Conservation (phyloP, 2,329 filamentous ascomycete species). For the Capronia epimyces region DNA sequence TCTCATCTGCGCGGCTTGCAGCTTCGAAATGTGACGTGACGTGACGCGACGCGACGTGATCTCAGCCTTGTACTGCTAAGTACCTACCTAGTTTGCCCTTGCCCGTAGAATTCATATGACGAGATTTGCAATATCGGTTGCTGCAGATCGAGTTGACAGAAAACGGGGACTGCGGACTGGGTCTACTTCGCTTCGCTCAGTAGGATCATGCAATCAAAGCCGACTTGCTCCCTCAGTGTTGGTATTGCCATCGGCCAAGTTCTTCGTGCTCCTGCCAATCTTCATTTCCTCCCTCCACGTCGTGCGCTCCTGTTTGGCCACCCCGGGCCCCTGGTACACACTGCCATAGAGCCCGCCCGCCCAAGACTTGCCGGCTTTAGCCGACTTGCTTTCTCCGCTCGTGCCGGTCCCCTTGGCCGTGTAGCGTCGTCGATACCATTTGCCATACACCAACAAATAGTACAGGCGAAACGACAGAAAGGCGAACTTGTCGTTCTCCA, state of each 20-base stretch:
- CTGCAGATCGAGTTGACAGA: too few species aligned
- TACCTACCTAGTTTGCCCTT: too few species aligned
- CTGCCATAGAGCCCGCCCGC: conserved; percentile 55
- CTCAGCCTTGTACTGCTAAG: too few species aligned
- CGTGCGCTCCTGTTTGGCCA: conserved; percentile 47
- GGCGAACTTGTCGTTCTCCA: conserved; percentile 59
- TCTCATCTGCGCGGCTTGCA: too few species aligned
- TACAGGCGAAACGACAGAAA: conserved; percentile 58
- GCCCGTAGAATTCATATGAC: too few species aligned
- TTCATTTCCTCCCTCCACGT: conserved; percentile 49
- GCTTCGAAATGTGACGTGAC: too few species aligned
- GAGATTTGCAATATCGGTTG: too few species aligned
- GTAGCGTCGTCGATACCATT: conserved; percentile 47
- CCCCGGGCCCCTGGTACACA: conserved; percentile 56
- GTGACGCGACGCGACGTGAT: too few species aligned
- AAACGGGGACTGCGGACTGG: too few species aligned
- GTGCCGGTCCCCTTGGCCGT: conserved; percentile 1
- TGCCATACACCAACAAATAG: conserved; percentile 56
- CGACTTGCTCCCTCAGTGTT: conserved; percentile 16
- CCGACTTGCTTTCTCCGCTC: conserved; percentile 32
- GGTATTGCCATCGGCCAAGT: conserved; percentile 14
- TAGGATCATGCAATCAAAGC: conserved; percentile 9
- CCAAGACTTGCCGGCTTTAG: conserved; percentile 48
- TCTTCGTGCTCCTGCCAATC: conserved; percentile 20
- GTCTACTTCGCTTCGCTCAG: too few species aligned